Base-by-base conservation (phyloP, 2,329 filamentous ascomycete species). In the Coniochaeta sp. region DNA sequence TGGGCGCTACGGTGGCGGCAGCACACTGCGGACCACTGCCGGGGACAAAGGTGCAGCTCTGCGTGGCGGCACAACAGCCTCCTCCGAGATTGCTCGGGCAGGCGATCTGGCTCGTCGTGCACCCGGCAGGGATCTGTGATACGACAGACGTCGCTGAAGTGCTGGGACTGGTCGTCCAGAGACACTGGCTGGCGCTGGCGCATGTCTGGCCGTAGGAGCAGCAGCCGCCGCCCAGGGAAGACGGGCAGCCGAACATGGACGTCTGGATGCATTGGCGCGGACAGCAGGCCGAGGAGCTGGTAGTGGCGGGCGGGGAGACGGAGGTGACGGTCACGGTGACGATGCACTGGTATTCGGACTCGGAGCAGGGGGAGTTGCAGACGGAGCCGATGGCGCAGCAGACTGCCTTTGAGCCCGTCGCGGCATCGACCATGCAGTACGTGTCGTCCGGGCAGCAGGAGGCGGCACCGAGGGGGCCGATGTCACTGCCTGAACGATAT, bases 31-130 rank as follows among this genome's bases (percentile, higher is more conserved):
- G 73, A 14, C 64, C 65, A 11, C 70, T 73, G 57, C 59, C 65
- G 16, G 38, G 16, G 19, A 76, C 64, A 6, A 71, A 64, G 3
- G 76, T 78, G 65, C 81, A 84, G 5, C 67, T 64, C 61, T 76
- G 72, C 0, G 75, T 75, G 9, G 72, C 67, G 59, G 75, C 68
- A 67, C 83, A 86, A 67, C 83, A 86, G 12, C 81, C 74, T 19
- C 76, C 76, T 60, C 81, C 80, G 31, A 79, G 73, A 1, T 60
- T 65, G 9, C 61, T 36, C 19, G 79, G 70, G 64, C 82, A 85
- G 26, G 72, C 72, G 64, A 77, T 83, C 56, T 72, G 67, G 64
- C 73, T 76, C 26, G 75, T 74, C 52, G 62, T 65, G 12, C 74
- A 74, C 58, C 79, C 81, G 1, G 63, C 62, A 1, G 78, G 75